Base-by-base conservation (phyloP, 371 early-diverging fungal species). In the Mucor ambiguus region DNA sequence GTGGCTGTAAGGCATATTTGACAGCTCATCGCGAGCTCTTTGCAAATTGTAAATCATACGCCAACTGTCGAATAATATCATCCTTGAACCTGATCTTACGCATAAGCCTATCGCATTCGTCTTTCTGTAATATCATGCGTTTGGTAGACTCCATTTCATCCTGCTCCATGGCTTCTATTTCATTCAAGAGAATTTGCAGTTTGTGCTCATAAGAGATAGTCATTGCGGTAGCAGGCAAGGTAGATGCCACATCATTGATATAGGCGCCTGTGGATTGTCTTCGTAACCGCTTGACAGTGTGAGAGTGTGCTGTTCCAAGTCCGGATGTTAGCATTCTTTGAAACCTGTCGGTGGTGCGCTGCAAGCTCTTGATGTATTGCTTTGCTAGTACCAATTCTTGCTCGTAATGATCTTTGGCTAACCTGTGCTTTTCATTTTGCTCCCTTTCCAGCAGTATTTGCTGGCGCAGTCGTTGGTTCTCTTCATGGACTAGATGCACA, bases 111-210 rank as follows among this genome's bases (percentile, higher is more conserved):
- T 71, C 63, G 32, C 26, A 38, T 44, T 67, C 46, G 7, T 52
- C 52, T 43, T 18, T 66, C 24, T 66, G 46, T 24, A 49, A 12
- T 18, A 44, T 46, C 16, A 61, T n/a, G 16, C 46, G 41, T 16
- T 62, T 58, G 3, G 55, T 26, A 20, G 63, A 7, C 8, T 24
- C 48, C 10, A 24, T 44, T 32, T 68, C 64, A 57, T 69, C 67
- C 18, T 44, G n/a, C 29, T 73, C 69, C 73, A 73, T 73, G 2
- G 73, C 66, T n/a, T 73, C 70, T 14, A 73, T 64, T 46, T 73
- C 73, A n/a, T 67, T 61, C 24, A 73, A 57, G 3, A 73, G 30
- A 0, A 73, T 69, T 44, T 67, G 61, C n/a, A 73, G 33, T 29
- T 69, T 73, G 10, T 33, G 58, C 24, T 73, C 70, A 41, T 66